Conservation (phyloP, 345 rosid species). For the Eucalyptus microcorys region DNA sequence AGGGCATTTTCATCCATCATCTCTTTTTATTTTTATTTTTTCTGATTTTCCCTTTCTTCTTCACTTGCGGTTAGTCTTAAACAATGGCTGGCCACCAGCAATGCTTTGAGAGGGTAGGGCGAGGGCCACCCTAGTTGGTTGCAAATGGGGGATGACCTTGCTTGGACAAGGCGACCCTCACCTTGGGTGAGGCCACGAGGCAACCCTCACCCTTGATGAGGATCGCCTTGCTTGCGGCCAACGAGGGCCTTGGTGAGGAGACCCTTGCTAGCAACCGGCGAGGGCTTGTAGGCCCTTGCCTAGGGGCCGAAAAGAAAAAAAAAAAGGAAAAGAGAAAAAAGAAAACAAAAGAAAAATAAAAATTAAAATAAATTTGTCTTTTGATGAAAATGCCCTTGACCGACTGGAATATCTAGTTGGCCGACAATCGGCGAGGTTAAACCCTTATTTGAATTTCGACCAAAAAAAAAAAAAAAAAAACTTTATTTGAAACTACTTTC, state of each 20-base stretch:
- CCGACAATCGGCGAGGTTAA: accelerated
- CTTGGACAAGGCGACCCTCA: too few relatives aligned
- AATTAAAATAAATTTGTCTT: too few relatives aligned
- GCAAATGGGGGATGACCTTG: accelerated
- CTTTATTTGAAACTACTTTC: too few relatives aligned
- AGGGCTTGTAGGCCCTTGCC: too few relatives aligned
- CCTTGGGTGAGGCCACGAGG: too few relatives aligned
- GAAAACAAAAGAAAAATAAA: accelerated
- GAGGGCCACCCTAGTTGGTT: neutral
- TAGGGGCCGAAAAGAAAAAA: accelerated
- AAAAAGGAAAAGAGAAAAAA: too few relatives aligned
- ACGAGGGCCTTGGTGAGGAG: accelerated
- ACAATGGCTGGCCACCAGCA: accelerated
- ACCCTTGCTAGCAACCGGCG: accelerated
- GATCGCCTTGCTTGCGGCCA: accelerated
- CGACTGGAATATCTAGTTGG: accelerated
- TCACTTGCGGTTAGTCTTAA: accelerated
- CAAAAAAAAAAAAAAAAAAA: too few relatives aligned
- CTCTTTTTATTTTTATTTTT: too few relatives aligned
- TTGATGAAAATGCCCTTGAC: too few relatives aligned
- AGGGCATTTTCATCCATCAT: too few relatives aligned
- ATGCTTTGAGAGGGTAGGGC: neutral
- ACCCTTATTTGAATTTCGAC: too few relatives aligned
- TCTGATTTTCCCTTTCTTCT: neutral
- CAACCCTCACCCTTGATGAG: too few relatives aligned